Percentiles rank a stretch among this genome's conserved stretches.
These are phyloP conservation scores for Fraxinus americana DNA, from an alignment of 257 asterid genomes.

Conservation along the genomic window DNA sequence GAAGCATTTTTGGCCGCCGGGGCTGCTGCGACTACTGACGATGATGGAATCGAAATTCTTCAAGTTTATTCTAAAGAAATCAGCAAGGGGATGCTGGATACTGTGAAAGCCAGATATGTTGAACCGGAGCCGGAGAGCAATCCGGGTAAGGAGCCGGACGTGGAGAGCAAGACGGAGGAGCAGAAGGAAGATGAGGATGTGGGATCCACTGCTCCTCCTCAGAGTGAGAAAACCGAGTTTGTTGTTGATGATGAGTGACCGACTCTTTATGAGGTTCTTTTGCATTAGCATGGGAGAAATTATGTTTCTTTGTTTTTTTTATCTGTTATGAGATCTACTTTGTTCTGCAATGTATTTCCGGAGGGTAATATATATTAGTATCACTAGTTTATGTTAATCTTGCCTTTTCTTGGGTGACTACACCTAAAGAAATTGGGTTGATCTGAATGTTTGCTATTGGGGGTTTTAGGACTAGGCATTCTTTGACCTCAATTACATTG, in stretches of 20 bases:
- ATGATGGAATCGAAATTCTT: slow-evolving; percentile 78
- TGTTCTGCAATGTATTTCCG: slow-evolving; percentile 23
- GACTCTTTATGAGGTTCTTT: slow-evolving; percentile 2
- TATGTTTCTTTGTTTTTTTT: slow-evolving; percentile 3
- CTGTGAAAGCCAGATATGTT: slow-evolving; percentile 78
- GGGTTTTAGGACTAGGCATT: background rate
- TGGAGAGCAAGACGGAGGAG: slow-evolving; percentile 34
- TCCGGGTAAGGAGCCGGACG: slow-evolving; percentile 22
- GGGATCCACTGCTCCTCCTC: slow-evolving; percentile 51
- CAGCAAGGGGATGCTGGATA: slow-evolving; percentile 74
- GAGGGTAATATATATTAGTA: slow-evolving; percentile 25
- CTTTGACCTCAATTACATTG: background rate
- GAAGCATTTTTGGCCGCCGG: slow-evolving; percentile 67
- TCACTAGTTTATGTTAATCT: slow-evolving; percentile 19
- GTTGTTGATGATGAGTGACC: slow-evolving; percentile 46
- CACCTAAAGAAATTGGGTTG: background rate
- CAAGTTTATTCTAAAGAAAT: slow-evolving; percentile 89
- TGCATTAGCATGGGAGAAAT: background rate
- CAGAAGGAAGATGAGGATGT: slow-evolving; percentile 42
- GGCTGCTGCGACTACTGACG: slow-evolving; percentile 39
- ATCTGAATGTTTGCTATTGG: background rate
- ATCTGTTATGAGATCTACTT: slow-evolving; percentile 27
- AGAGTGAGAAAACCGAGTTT: slow-evolving; percentile 49
- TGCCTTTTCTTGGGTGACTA: background rate
- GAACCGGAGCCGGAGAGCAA: slow-evolving; percentile 21